These are phyloP conservation scores for Candida odintsovae DNA, from an alignment of 805 yeast species.

Conservation along the genomic window DNA sequence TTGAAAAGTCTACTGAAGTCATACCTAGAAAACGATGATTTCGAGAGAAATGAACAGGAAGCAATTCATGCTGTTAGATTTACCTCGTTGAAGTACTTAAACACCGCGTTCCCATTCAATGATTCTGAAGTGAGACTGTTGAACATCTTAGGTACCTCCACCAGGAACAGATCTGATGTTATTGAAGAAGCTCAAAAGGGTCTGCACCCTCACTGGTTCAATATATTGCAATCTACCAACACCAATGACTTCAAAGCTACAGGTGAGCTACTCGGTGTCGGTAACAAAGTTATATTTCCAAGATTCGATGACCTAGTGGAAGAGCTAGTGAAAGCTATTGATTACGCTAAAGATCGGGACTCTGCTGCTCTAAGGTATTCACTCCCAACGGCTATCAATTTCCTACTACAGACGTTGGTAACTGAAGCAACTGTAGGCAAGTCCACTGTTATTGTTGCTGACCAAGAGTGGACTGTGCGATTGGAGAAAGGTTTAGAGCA, in stretches of 20 bases:
- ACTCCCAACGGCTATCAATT: conserved; percentile 41
- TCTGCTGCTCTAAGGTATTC: conserved; percentile 27
- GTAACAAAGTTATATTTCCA: conserved; percentile 46
- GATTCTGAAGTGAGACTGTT: conserved; percentile 64
- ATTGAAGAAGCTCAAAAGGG: conserved; percentile 79
- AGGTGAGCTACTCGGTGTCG: conserved; percentile 35
- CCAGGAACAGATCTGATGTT: conserved; percentile 60
- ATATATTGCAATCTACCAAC: conserved; percentile 42
- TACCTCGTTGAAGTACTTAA: conserved; percentile 58
- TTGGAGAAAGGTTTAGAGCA: conserved; percentile 62
- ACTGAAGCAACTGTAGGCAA: conserved; percentile 55
- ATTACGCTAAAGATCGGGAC: conserved; percentile 16
- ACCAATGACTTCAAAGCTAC: conserved; percentile 39
- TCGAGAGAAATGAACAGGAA: conserved; percentile 22
- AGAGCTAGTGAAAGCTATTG: conserved; percentile 25
- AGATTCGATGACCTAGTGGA: conserved; percentile 36
- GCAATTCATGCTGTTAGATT: conserved; percentile 50
- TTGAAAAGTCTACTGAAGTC: conserved; percentile 35
- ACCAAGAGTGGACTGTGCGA: conserved; percentile 69
- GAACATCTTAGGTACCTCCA: conserved; percentile 58
- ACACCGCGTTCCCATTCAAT: conserved; percentile 56
- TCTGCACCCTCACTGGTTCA: conserved; percentile 78
- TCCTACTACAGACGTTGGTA: conserved; percentile 52
- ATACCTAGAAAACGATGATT: conserved; percentile 31
- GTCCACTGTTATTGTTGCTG: conserved; percentile 53